Evolutionary conservation across 2,329 filamentous ascomycete species (phyloP), one percentile per base, ranked within the genome.

Genomic region (Fusarium phyllophilum): DNA sequence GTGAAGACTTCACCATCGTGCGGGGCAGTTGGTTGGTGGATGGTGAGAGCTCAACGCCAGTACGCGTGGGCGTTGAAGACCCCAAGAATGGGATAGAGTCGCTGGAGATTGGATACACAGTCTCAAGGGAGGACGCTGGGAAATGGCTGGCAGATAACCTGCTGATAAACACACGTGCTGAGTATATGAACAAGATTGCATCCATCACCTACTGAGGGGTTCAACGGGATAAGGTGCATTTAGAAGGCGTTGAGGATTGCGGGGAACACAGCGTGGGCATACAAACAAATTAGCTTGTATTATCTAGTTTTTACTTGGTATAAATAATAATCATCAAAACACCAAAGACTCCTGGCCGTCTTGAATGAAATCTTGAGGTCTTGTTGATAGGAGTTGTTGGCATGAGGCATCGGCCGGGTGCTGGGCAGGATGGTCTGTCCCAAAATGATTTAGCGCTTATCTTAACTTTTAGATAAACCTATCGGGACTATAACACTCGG

Each of bases 81-180:
- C 78, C 79, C 2, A 77, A 77, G 49, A 72, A 49, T 1, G 79
- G 78, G 10, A 44, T 71, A 15, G 82, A 85, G 75, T 81, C 77
- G 1, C 68, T 76, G 41, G 84, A 79, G 7, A 75, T 86, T 8
- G 87, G 87, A 9, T 88, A 87, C 62, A 82, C 80, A 4, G 86
- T 89, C 52, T 83, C 81, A 13, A 77, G 86, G 41, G 84, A 85
- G 66, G 86, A 88, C 66, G 81, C 84, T 7, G 86, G 87, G 1
- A 79, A 75, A 62, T 89, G 86, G 85, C 79, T 87, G 14, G 85
- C 82, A 31, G 78, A 85, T 55, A 83, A 85, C 22, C 46, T 84
- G 33, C 44, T 86, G 8, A 15, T 77, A 34, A 62, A 65, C 20
- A 73, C 62, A 33, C 70, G 72, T 3, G 46, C 49, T 6, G 75